phyloP scores from a whole-genome alignment of 495 filamentous ascomycete species.

The Annulohypoxylon bovei region DNA sequence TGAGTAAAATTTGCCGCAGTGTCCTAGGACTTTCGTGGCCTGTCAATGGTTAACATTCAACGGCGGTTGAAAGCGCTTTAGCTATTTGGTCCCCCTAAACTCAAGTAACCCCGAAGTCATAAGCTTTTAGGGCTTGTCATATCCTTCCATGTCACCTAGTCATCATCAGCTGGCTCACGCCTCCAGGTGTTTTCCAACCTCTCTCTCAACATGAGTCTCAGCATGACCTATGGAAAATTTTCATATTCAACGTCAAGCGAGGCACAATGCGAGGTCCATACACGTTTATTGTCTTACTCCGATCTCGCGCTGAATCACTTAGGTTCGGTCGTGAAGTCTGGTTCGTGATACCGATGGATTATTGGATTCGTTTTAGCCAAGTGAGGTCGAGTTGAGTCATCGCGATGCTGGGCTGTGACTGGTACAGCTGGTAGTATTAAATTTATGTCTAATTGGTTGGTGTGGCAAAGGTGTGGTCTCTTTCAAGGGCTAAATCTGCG shows the following conservation, averaged over 20 bases:
- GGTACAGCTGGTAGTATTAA: constrained; percentile 12
- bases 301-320: constrained; percentile 32
- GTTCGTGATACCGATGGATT: constrained; percentile 30
- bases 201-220: not conserved
- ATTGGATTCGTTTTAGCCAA: constrained; percentile 28
- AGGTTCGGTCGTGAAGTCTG: constrained; percentile 9
- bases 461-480: constrained; percentile 15
- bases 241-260: constrained; percentile 23
- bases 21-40: not conserved
- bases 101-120: constrained; percentile 10
- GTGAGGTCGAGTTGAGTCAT: constrained; percentile 40
- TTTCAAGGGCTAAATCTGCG: constrained; percentile 30
- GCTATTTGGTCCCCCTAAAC: not conserved
- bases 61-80: constrained; percentile 14
- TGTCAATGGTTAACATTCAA: not conserved
- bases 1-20: constrained; percentile 11
- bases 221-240: constrained; percentile 21
- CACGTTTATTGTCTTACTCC: constrained; percentile 30
- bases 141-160: constrained; percentile 7
- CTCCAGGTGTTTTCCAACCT: not conserved
- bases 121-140: constrained; percentile 1
- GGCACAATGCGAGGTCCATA: constrained; percentile 9
- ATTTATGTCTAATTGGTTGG: constrained; percentile 23
- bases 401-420: constrained; percentile 26
- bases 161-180: constrained; percentile 9